Conservation (phyloP, 192 early-diverging fungal genomes). For the Backusella westeae region DNA sequence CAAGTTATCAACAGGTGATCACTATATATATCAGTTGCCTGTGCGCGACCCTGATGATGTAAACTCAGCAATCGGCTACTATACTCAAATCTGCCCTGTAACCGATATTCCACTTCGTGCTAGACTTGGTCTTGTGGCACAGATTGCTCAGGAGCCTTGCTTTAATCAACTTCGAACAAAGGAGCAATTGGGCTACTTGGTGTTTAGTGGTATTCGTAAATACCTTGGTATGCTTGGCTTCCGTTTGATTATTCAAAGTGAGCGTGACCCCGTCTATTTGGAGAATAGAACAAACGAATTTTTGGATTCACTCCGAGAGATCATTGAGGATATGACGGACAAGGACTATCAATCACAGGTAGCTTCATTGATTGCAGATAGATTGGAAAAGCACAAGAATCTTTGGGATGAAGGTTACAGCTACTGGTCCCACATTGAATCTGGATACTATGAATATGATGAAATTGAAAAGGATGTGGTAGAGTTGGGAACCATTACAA, state of each 20-base stretch:
- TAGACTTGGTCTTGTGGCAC: constrained; percentile 59
- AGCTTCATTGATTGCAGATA: constrained; percentile 58
- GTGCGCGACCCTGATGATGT: constrained; percentile 69
- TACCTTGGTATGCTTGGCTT: constrained; percentile 61
- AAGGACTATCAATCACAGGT: constrained; percentile 66
- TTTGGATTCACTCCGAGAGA: constrained; percentile 38
- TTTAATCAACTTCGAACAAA: constrained; percentile 91
- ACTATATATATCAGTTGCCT: constrained; percentile 33
- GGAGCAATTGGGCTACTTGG: constrained; percentile 74
- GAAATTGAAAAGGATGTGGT: constrained; percentile 17
- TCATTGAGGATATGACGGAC: constrained; percentile 58
- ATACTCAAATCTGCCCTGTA: constrained; percentile 62
- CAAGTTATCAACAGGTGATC: constrained; percentile 35
- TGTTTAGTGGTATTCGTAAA: constrained; percentile 50
- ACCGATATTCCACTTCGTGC: constrained; percentile 51
- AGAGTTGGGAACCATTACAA: constrained; percentile 41
- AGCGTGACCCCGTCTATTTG: constrained; percentile 73
- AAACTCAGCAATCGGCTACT: constrained; percentile 84
- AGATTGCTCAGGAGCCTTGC: constrained; percentile 82
- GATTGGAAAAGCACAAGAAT: constrained; percentile 76
- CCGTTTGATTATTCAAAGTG: constrained; percentile 81
- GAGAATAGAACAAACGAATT: constrained; percentile 72
- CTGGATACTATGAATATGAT: constrained; percentile 58
- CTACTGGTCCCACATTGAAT: constrained; percentile 68
- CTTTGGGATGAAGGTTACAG: constrained; percentile 64